Evolutionary conservation across 1,139 yeast species (phyloP).

Genomic region (Yamadazyma dendronema): DNA sequence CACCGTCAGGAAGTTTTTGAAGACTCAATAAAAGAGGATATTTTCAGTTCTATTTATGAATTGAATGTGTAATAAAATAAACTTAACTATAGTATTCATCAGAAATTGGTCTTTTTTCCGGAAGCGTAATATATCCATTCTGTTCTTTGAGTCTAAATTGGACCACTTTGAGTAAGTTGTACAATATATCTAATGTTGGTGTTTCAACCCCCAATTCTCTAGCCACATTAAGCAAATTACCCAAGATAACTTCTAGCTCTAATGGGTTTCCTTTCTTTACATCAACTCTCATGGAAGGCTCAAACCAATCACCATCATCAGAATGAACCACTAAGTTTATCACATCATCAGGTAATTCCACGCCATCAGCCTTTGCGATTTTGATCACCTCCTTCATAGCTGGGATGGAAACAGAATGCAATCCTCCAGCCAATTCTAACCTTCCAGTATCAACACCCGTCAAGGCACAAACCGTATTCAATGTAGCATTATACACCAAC

Average conservation of each 20-base stretch:
- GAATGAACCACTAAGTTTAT: slow-evolving; percentile 32
- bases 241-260: slow-evolving; percentile 32
- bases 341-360: slow-evolving; percentile 16
- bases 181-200: slow-evolving; percentile 27
- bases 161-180: slow-evolving; percentile 35
- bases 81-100: slow-evolving; percentile 9
- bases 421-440: slow-evolving; percentile 17
- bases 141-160: slow-evolving; percentile 24
- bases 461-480: slow-evolving; percentile 33
- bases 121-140: slow-evolving; percentile 11
- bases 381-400: slow-evolving; percentile 22
- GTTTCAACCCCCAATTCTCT: slow-evolving; percentile 16
- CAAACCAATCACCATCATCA: slow-evolving; percentile 56
- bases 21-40: no score
- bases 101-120: slow-evolving; percentile 12
- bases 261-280: slow-evolving; percentile 27
- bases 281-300: slow-evolving; percentile 39
- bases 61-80: no score
- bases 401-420: slow-evolving; percentile 15
- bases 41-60: no score
- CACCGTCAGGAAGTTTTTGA: no score
- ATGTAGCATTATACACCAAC: slow-evolving; percentile 34
- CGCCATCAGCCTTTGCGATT: slow-evolving; percentile 15
- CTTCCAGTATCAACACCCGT: slow-evolving; percentile 30
- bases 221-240: slow-evolving; percentile 18